These are phyloP conservation scores for Camellia lanceoleosa DNA, from an alignment of 148 eudicot genomes.

Conservation along the genomic window DNA sequence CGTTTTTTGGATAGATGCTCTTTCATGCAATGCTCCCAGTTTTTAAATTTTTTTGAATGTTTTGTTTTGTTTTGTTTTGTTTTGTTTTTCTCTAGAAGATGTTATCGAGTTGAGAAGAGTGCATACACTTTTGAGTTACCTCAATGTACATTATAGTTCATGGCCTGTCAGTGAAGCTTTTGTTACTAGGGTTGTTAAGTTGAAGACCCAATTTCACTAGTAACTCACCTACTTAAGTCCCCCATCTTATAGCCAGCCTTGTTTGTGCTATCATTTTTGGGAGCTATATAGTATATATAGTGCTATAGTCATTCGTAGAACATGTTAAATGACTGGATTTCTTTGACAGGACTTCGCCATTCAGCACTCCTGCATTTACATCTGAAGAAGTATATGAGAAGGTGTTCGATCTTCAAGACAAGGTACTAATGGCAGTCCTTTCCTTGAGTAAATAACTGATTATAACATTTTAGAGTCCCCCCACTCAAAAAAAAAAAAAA, in stretches of 20 bases:
- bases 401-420: slow-evolving; percentile 66
- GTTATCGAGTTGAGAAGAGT: background rate
- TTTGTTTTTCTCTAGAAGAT: background rate
- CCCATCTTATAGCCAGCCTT: background rate
- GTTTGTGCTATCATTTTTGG: background rate
- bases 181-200: background rate
- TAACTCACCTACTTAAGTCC: too few species aligned
- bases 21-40: background rate
- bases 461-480: background rate
- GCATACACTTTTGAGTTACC: background rate
- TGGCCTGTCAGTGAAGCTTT: background rate
- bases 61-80: too few species aligned
- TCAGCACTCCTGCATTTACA: slow-evolving; percentile 59
- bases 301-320: background rate
- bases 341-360: slow-evolving; percentile 52
- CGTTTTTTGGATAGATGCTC: background rate
- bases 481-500: too few species aligned
- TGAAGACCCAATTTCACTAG: background rate
- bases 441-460: background rate
- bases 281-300: background rate
- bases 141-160: background rate
- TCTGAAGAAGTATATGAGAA: slow-evolving; percentile 74
- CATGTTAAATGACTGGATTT: background rate
- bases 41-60: too few species aligned
- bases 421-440: slow-evolving; percentile 41